A percentile compares a stretch with the other conserved stretches of the same genome.
These are phyloP conservation scores for Ustilago xerochloae DNA, from an alignment of 1,284 basidiomycete genomes.

Conservation along the genomic window DNA sequence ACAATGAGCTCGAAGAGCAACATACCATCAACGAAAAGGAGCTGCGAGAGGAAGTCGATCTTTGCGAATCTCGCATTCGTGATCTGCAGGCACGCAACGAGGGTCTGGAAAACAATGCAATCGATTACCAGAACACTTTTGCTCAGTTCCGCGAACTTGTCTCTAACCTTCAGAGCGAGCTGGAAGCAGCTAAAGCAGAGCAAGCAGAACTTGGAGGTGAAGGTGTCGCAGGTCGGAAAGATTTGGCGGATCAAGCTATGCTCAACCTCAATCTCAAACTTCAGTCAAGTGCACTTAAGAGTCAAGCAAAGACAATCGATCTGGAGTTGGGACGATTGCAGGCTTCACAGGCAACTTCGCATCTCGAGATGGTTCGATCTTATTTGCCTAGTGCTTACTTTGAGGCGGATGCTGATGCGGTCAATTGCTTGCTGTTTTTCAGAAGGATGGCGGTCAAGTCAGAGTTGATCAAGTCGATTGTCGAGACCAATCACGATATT, in stretches of 20 bases:
- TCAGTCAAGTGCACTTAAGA: conserved; percentile 62
- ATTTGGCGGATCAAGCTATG: conserved; percentile 57
- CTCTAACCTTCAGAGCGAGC: conserved; percentile 57
- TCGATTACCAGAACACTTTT: conserved; percentile 61
- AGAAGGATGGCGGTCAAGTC: conserved; percentile 62
- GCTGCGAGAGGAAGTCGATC: conserved; percentile 84
- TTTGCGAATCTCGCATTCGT: conserved; percentile 45
- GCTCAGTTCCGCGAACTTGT: conserved; percentile 65
- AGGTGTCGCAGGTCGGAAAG: conserved; percentile 39
- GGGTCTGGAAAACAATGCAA: conserved; percentile 54
- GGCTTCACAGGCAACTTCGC: conserved; percentile 51
- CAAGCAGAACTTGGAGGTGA: conserved; percentile 41
- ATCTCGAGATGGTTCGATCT: conserved; percentile 58
- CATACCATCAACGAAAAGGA: conserved; percentile 93
- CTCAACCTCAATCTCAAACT: conserved; percentile 65
- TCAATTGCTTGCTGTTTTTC: conserved; percentile 63
- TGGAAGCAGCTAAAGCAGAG: conserved; percentile 57
- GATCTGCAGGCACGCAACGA: conserved; percentile 46
- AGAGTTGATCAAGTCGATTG: conserved; percentile 59
- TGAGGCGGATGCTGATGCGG: conserved; percentile 59
- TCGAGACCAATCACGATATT: conserved; percentile 61
- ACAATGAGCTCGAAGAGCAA: conserved; percentile 96
- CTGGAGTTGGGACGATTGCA: conserved; percentile 59
- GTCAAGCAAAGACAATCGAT: conserved; percentile 64
- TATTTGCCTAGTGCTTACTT: conserved; percentile 62